phyloP scores from a whole-genome alignment of 139 green algal species.

The Diplosphaera chodatii region DNA sequence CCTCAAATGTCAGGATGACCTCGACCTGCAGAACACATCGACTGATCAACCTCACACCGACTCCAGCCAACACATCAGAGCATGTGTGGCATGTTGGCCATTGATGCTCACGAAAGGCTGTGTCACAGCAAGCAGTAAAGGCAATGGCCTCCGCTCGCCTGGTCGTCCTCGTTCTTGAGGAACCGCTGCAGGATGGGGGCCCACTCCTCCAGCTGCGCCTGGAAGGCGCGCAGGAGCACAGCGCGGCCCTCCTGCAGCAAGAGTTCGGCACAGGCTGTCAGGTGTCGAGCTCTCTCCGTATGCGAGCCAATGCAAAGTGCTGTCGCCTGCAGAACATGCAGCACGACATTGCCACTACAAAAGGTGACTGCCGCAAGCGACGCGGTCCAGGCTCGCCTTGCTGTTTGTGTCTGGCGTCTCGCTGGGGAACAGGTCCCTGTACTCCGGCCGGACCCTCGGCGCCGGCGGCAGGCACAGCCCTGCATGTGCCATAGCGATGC shows the following conservation, averaged over 20 bases:
- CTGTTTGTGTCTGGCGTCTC: conserved; percentile 17
- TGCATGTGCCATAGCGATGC: neutral
- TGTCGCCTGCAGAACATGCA: no score
- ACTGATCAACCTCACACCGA: no score
- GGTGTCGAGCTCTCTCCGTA: no score
- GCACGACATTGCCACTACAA: no score
- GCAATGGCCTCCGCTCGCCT: conserved; percentile 51
- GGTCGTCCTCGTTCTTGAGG: conserved; percentile 74
- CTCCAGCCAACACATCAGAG: no score
- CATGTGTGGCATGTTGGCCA: no score
- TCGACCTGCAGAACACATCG: conserved; percentile 89
- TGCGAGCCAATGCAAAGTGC: no score
- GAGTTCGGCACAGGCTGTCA: no score
- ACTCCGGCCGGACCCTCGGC: conserved; percentile 31
- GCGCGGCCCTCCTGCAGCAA: conserved; percentile 27
- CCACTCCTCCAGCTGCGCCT: conserved; percentile 61
- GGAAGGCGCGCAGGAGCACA: conserved; percentile 55
- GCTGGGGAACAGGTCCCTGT: conserved; percentile 47
- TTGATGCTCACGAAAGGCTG: no score
- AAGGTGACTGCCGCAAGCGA: no score
- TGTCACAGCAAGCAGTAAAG: no score
- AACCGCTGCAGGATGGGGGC: conserved; percentile 68
- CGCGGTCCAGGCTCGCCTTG: no score
- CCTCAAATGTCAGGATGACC: conserved; percentile 91
- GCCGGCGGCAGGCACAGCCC: conserved; percentile 30